A percentile compares a stretch with the other conserved stretches of the same genome.
Conservation (phyloP, 768 basidiomycete genomes). For the Zangia roseola region DNA sequence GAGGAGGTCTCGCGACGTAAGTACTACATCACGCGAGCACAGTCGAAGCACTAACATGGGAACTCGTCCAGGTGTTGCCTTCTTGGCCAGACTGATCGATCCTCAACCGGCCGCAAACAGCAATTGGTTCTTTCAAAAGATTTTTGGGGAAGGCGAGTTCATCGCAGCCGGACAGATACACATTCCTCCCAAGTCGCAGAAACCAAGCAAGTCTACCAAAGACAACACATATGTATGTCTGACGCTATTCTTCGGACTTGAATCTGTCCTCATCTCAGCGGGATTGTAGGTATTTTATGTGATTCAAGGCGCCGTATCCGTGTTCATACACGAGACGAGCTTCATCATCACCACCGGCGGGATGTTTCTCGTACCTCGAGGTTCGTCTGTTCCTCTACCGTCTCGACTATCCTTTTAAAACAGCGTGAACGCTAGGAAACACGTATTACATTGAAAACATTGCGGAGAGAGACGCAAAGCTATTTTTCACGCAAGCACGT, state of each 20-base stretch:
- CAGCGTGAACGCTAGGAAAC: slow-evolving; percentile 57
- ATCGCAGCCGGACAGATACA: slow-evolving; percentile 87
- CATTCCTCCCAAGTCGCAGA: slow-evolving; percentile 76
- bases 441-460: slow-evolving; percentile 90
- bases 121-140: slow-evolving; percentile 84
- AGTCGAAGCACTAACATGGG: slow-evolving; percentile 2
- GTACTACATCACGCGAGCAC: slow-evolving; percentile 30
- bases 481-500: slow-evolving; percentile 92
- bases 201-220: slow-evolving; percentile 84
- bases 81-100: slow-evolving; percentile 65
- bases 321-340: slow-evolving; percentile 76
- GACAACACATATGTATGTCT: slow-evolving; percentile 88
- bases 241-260: neutral
- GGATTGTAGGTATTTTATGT: slow-evolving; percentile 66
- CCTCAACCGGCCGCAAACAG: slow-evolving; percentile 59
- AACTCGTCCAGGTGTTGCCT: slow-evolving; percentile 66
- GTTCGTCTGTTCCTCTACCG: slow-evolving; percentile 38
- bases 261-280: neutral
- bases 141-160: slow-evolving; percentile 89
- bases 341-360: slow-evolving; percentile 80
- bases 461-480: slow-evolving; percentile 67
- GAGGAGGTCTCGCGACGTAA: slow-evolving; percentile 70
- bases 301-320: slow-evolving; percentile 84
- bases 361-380: slow-evolving; percentile 89
- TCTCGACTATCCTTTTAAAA: neutral